Evolutionary conservation across 345 rosid genomes (phyloP).

Genomic region (Sisymbrium irio): DNA sequence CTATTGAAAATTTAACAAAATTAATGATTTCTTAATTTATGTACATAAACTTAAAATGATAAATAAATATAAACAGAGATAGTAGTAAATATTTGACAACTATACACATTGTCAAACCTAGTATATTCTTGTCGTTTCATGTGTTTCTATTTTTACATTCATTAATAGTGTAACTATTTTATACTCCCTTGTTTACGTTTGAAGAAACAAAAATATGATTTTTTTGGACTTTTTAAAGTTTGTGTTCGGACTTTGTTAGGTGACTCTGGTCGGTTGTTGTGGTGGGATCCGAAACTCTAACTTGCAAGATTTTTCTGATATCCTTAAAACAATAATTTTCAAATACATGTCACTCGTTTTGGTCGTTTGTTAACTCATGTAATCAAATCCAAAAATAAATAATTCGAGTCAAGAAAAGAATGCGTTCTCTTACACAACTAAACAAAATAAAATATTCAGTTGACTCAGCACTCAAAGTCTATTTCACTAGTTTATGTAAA

Average conservation of each 20-base stretch:
- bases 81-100: no score
- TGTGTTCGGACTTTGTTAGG: slow-evolving; percentile 7
- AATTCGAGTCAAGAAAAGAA: slow-evolving; percentile 11
- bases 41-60: no score
- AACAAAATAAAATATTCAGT: not conserved
- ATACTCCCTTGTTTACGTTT: not conserved
- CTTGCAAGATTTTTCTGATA: slow-evolving; percentile 7
- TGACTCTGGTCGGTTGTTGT: slow-evolving; percentile 31
- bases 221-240: not conserved
- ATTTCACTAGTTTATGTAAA: not conserved
- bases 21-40: no score
- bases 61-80: no score
- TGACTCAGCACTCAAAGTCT: slow-evolving; percentile 9
- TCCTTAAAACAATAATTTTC: not conserved
- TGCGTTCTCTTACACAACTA: not conserved
- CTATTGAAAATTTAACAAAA: no score
- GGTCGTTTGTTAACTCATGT: slow-evolving; percentile 16
- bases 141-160: slow-evolving; percentile 4
- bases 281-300: slow-evolving; percentile 27
- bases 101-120: slow-evolving; percentile 13
- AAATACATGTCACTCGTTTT: slow-evolving; percentile 23
- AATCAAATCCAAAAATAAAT: slow-evolving; percentile 6
- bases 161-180: slow-evolving; percentile 14
- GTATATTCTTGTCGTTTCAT: not conserved
- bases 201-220: not conserved